Evolutionary conservation across 1,284 basidiomycete species (phyloP), one percentile per base, ranked within the genome.

Genomic region (Tilletia caries): DNA sequence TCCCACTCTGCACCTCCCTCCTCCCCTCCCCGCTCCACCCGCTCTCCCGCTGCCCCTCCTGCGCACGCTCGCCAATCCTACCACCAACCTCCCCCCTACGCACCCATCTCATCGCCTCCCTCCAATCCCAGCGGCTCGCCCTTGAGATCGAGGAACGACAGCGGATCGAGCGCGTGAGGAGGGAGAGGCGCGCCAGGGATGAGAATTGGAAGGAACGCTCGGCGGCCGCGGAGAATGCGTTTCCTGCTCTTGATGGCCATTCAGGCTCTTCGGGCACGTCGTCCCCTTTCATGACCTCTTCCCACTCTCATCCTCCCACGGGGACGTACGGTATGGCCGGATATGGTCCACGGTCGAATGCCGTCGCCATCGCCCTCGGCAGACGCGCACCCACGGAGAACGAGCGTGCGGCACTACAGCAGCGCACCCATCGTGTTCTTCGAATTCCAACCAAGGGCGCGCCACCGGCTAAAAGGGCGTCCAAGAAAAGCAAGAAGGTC

Each of bases 111-210:
- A 71, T 76, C 1, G 66, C 52, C 18, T 75, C 66, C 25, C 75
- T 82, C 58, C 73, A 74, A 60, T 82, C 80, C 68, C 71, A 78
- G 43, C 79, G 82, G 71, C 80, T 81, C 71, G 80, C 80, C 60
- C 82, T 80, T 66, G 81, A 82, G 72, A 70, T 79, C 23, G 74
- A 77, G 65, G 75, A 74, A 54, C 77, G 82, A 48, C 79, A 82
- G 66, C 58, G 70, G 12, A 69, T 71, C 23, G 72, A 75, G 52
- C 71, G 71, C 32, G 75, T 73, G 29, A 74, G 75, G 60, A 78
- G 76, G 64, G 79, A 82, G 70, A 69, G 77, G 27, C 12, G 32
- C 6, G 29, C 8, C 13, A 62, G 58, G 58, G 58, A 62, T 29
- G 58, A 62, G 13, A 29, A 20, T 3, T 6, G 18, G 15, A 33